Percentiles rank a stretch among this genome's conserved stretches.
phyloP scores from a whole-genome alignment of 306 rosid species.

The Lagenaria siceraria region DNA sequence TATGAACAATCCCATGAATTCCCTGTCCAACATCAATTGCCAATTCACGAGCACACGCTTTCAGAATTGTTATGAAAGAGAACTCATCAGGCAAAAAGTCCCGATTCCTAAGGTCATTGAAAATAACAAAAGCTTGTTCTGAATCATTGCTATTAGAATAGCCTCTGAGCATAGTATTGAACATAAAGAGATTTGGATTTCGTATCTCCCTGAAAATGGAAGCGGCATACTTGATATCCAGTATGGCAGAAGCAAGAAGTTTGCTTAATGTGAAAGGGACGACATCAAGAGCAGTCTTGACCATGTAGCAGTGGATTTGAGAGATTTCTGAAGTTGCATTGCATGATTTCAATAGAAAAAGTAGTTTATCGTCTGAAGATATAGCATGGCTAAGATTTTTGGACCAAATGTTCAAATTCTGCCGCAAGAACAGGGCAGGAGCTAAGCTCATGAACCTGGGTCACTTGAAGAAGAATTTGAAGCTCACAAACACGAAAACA shows the following conservation, averaged over 20 bases:
- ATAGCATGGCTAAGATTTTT: background rate
- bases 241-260: conserved; percentile 41
- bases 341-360: conserved; percentile 31
- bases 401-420: background rate
- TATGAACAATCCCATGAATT: conserved; percentile 46
- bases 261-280: conserved; percentile 47
- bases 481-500: background rate
- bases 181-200: conserved; percentile 57
- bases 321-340: conserved; percentile 23
- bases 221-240: conserved; percentile 41
- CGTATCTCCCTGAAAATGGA: conserved; percentile 35
- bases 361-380: conserved; percentile 1
- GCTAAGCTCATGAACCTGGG: background rate
- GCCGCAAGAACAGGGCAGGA: background rate
- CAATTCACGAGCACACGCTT: conserved; percentile 40
- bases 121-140: conserved; percentile 33
- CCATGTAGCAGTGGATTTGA: conserved; percentile 45
- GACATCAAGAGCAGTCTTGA: conserved; percentile 30
- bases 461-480: background rate
- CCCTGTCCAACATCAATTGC: conserved; percentile 36
- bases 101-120: conserved; percentile 33
- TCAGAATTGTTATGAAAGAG: conserved; percentile 35
- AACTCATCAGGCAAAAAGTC: conserved; percentile 31
- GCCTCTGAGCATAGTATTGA: conserved; percentile 59
- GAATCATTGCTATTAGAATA: conserved; percentile 32